phyloP scores from a whole-genome alignment of 2,329 filamentous ascomycete species.

The Tolypocladium tropicale region DNA sequence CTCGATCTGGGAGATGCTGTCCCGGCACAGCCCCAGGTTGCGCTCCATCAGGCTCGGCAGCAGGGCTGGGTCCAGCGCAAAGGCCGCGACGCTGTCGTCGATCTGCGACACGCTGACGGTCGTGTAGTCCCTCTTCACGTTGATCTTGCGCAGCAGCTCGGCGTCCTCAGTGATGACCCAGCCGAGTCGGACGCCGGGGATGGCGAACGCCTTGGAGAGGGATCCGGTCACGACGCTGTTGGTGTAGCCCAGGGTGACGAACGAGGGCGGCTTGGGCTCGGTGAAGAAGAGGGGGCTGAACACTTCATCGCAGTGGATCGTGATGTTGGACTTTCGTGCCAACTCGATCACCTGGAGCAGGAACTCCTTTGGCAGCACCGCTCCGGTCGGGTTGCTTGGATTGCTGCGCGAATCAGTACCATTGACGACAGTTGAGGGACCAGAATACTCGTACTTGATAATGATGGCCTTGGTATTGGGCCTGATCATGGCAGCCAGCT shows the following conservation, averaged over 20 bases:
- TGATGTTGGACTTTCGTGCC: constrained; percentile 52
- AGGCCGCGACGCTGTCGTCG: constrained; percentile 69
- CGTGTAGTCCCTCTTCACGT: constrained; percentile 66
- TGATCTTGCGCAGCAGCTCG: constrained; percentile 52
- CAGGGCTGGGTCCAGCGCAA: constrained; percentile 50
- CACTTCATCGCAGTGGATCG: constrained; percentile 68
- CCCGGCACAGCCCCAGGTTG: constrained; percentile 23
- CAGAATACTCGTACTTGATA: not conserved
- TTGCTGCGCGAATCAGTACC: constrained; percentile 49
- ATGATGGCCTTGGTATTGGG: constrained; percentile 50
- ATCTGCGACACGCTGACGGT: constrained; percentile 78
- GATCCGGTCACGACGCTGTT: constrained; percentile 66
- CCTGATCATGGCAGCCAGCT: constrained; percentile 53
- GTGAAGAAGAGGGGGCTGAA: constrained; percentile 74
- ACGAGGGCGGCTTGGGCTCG: constrained; percentile 45
- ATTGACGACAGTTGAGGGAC: too few relatives aligned
- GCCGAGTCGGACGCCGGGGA: constrained; percentile 72
- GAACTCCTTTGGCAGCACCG: constrained; percentile 50
- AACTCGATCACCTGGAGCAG: constrained; percentile 53
- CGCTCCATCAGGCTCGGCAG: constrained; percentile 36
- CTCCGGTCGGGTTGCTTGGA: constrained; percentile 75
- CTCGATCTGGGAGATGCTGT: not conserved
- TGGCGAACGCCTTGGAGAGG: constrained; percentile 75
- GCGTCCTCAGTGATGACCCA: constrained; percentile 66
- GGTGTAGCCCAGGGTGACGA: constrained; percentile 61